phyloP scores from a whole-genome alignment of 495 filamentous ascomycete species.

The Hypoxylon cercidicola region DNA sequence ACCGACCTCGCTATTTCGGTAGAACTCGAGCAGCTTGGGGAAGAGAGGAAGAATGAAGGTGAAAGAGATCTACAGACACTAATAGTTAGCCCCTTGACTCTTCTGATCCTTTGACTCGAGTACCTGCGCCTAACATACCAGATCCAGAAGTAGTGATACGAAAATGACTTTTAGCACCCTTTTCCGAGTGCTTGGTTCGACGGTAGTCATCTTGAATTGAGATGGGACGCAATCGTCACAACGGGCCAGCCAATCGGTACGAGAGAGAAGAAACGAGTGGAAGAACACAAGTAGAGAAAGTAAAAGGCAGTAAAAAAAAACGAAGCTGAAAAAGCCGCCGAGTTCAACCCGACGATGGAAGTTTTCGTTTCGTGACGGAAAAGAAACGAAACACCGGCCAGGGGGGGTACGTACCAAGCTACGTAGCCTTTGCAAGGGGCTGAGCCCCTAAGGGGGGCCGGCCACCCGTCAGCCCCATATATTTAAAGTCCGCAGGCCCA shows the following conservation, averaged over 20 bases:
- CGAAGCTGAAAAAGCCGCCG: conserved; percentile 7
- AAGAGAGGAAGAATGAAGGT: conserved; percentile 99
- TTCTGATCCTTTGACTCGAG: too few species aligned
- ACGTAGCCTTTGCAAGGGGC: conserved; percentile 29
- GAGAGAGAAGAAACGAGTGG: conserved; percentile 12
- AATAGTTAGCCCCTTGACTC: conserved; percentile 31
- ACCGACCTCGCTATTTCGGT: conserved; percentile 74
- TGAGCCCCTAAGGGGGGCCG: conserved; percentile 7
- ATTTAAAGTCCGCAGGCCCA: background rate
- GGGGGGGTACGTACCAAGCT: conserved; percentile 9
- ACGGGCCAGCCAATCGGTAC: conserved; percentile 35
- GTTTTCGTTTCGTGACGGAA: conserved; percentile 5
- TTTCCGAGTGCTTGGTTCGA: conserved; percentile 69
- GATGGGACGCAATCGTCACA: conserved; percentile 17
- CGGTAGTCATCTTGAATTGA: conserved; percentile 50
- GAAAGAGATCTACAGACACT: conserved; percentile 56
- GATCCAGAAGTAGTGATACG: conserved; percentile 63
- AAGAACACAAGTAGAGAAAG: conserved; percentile 6
- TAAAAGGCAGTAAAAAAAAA: background rate
- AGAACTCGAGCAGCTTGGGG: conserved; percentile 93
- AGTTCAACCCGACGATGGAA: conserved; percentile 3
- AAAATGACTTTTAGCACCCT: conserved; percentile 82
- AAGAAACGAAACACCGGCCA: conserved; percentile 7
- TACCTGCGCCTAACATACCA: conserved; percentile 54
- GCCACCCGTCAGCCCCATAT: conserved; percentile 17